These are phyloP conservation scores for Aureobasidium pullulans DNA, from an alignment of 2,329 filamentous ascomycete genomes.

Conservation along the genomic window DNA sequence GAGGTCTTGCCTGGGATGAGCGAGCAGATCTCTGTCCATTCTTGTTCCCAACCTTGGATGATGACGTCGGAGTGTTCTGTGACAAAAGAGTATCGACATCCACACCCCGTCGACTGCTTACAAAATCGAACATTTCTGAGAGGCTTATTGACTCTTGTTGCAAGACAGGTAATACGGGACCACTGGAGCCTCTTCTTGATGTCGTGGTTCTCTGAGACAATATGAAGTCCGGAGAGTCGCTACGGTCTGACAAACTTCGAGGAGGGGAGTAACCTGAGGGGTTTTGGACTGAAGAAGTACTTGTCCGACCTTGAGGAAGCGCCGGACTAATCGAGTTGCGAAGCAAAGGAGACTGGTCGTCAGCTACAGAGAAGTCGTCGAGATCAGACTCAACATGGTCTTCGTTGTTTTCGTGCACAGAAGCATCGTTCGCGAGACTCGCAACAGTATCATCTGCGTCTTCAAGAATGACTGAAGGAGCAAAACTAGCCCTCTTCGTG, in stretches of 20 bases:
- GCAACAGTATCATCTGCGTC: background rate
- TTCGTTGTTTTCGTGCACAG: background rate
- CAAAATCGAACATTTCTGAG: background rate
- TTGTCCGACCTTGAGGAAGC: background rate
- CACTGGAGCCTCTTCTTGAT: background rate
- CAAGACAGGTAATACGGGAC: background rate
- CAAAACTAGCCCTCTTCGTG: constrained; percentile 6
- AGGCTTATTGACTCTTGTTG: background rate
- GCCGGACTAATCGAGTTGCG: background rate
- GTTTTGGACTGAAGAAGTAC: background rate
- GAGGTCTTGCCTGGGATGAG: background rate
- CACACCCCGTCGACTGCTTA: background rate
- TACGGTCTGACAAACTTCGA: background rate
- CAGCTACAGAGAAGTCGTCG: background rate
- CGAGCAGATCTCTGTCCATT: background rate
- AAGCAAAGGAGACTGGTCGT: background rate
- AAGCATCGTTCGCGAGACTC: background rate
- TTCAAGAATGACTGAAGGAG: constrained; percentile 6
- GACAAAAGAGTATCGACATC: background rate
- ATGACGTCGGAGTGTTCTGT: background rate
- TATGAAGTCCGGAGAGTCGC: constrained; percentile 2
- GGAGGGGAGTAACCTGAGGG: background rate
- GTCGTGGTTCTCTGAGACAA: background rate
- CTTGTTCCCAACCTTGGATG: background rate
- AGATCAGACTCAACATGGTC: background rate